Conservation (phyloP, 768 basidiomycete genomes). For the Pholiota conissans region DNA sequence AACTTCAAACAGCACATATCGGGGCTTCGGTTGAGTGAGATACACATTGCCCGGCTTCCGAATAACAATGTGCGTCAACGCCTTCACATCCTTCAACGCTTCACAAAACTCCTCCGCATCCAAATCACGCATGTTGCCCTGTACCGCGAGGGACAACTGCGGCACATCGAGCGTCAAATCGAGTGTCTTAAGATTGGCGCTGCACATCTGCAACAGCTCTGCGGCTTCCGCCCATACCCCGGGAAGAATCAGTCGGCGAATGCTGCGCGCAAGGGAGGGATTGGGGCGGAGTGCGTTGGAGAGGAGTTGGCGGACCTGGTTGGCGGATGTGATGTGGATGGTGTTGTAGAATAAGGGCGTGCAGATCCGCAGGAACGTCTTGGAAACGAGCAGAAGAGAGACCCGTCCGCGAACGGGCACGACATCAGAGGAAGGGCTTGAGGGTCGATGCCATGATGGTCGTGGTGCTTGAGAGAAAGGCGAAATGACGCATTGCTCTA, state of each 20-base stretch:
- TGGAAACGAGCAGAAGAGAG: slow-evolving; percentile 52
- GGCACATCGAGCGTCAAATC: slow-evolving; percentile 39
- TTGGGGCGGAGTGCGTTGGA: slow-evolving; percentile 34
- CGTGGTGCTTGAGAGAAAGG: slow-evolving; percentile 11
- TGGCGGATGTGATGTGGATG: slow-evolving; percentile 40
- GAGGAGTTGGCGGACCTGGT: slow-evolving; percentile 39
- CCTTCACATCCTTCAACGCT: slow-evolving; percentile 35
- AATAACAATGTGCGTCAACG: slow-evolving; percentile 47
- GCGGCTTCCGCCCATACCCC: slow-evolving; percentile 42
- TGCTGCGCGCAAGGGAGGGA: slow-evolving; percentile 36
- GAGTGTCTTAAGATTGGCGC: slow-evolving; percentile 24
- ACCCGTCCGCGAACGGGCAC: slow-evolving; percentile 42
- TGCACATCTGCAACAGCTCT: slow-evolving; percentile 33
- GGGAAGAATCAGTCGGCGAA: slow-evolving; percentile 41
- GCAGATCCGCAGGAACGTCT: slow-evolving; percentile 53
- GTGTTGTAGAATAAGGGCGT: slow-evolving; percentile 59
- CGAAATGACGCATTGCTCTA: slow-evolving; percentile 25
- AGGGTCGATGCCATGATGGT: slow-evolving; percentile 18
- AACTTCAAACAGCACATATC: slow-evolving; percentile 44
- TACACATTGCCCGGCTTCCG: slow-evolving; percentile 54
- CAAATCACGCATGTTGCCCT: slow-evolving; percentile 13
- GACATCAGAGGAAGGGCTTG: neutral
- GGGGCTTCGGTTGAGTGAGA: slow-evolving; percentile 50
- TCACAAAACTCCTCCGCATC: slow-evolving; percentile 39
- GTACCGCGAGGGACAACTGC: slow-evolving; percentile 20